Percentiles rank a stretch among this genome's conserved stretches.
These are phyloP conservation scores for Paramecium biaurelia DNA, from an alignment of 73 alveolate genomes.

Conservation along the genomic window DNA sequence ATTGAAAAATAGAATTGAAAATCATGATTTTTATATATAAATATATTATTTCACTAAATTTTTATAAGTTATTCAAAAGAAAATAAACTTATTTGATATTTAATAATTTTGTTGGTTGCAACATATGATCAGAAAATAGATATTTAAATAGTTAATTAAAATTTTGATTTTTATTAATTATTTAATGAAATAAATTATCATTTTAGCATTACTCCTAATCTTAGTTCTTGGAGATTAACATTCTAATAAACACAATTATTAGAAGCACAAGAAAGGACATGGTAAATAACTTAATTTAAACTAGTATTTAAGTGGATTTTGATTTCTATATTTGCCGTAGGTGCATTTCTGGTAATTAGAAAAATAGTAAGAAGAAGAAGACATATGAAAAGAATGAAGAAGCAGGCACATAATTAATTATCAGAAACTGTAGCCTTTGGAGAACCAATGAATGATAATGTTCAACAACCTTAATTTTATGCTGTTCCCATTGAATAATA, in stretches of 20 bases:
- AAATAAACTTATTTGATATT: no score
- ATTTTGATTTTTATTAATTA: background rate
- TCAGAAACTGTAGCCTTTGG: background rate
- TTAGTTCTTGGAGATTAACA: slow-evolving; percentile 3
- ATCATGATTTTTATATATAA: background rate
- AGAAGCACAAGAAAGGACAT: background rate
- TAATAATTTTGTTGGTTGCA: background rate
- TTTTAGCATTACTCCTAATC: background rate
- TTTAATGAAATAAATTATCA: background rate
- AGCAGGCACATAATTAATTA: background rate
- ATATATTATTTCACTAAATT: background rate
- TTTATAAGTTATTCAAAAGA: no score
- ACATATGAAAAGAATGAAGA: background rate
- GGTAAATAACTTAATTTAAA: background rate
- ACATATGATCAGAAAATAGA: background rate
- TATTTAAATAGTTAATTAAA: background rate
- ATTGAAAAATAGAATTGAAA: background rate
- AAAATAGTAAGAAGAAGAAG: background rate
- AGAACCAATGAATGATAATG: background rate
- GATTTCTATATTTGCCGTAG: background rate
- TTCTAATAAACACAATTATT: background rate
- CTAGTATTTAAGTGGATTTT: background rate
- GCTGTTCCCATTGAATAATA: background rate
- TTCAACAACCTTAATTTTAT: background rate
- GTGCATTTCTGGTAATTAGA: background rate